A percentile compares a stretch with the other conserved stretches of the same genome.
phyloP scores from a whole-genome alignment of 2,329 filamentous ascomycete genomes.

The Calonectria pseudoreteaudii region DNA sequence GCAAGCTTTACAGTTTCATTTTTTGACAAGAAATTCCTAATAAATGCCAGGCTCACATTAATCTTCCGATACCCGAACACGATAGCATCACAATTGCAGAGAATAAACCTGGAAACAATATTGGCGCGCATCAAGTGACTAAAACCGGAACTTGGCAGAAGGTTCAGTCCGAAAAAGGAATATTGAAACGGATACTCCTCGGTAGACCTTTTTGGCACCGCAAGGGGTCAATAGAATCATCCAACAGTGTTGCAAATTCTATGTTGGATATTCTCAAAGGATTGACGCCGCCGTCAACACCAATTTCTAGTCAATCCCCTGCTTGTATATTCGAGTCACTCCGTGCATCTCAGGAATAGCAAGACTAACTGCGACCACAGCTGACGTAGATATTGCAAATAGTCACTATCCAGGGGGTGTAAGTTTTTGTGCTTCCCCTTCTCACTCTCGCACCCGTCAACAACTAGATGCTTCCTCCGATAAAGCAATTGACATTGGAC shows the following conservation, averaged over 20 bases:
- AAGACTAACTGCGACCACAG: slow-evolving; percentile 27
- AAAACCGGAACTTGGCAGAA: slow-evolving; percentile 47
- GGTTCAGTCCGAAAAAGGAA: slow-evolving; percentile 44
- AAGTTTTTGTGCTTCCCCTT: slow-evolving; percentile 16
- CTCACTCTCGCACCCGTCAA: background rate
- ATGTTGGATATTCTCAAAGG: slow-evolving; percentile 54
- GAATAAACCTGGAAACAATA: slow-evolving; percentile 30
- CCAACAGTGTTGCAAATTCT: slow-evolving; percentile 55
- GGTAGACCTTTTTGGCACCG: slow-evolving; percentile 55
- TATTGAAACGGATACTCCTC: slow-evolving; percentile 53
- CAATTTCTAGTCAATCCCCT: slow-evolving; percentile 31
- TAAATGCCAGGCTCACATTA: slow-evolving; percentile 13
- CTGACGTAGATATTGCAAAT: slow-evolving; percentile 10
- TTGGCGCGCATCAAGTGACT: slow-evolving; percentile 31
- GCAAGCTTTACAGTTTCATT: background rate
- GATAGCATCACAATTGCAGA: slow-evolving; percentile 15
- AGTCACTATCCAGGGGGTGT: slow-evolving; percentile 52
- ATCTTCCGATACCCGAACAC: slow-evolving; percentile 33
- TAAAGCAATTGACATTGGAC: slow-evolving; percentile 19
- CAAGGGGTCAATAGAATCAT: slow-evolving; percentile 53
- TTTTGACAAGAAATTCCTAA: slow-evolving; percentile 2
- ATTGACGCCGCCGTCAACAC: slow-evolving; percentile 48
- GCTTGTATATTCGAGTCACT: slow-evolving; percentile 21
- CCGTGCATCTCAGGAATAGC: background rate
- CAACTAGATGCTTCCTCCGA: background rate